These are phyloP conservation scores for Scleromitrula shiraiana DNA, from an alignment of 2,329 filamentous ascomycete genomes.

Conservation along the genomic window DNA sequence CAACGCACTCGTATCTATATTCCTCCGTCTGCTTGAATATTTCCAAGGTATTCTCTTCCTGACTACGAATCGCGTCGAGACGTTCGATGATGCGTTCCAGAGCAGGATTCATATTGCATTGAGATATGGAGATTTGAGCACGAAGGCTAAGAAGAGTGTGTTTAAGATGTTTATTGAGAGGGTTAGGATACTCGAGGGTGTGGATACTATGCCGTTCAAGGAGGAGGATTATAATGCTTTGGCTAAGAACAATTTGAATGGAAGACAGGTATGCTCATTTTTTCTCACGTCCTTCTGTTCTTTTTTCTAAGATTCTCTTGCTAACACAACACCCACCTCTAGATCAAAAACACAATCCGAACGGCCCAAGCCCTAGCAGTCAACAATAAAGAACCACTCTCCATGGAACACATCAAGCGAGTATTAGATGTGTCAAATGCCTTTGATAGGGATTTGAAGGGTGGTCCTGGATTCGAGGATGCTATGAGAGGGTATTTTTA, in stretches of 20 bases:
- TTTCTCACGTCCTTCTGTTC: not conserved
- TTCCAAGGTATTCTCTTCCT: constrained; percentile 87
- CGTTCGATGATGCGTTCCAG: constrained; percentile 87
- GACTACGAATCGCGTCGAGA: constrained; percentile 81
- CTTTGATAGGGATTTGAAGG: constrained; percentile 77
- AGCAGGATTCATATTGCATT: constrained; percentile 80
- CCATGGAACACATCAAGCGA: constrained; percentile 71
- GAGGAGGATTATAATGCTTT: constrained; percentile 61
- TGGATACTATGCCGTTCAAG: constrained; percentile 51
- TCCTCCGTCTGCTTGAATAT: constrained; percentile 79
- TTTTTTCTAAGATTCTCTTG: not conserved
- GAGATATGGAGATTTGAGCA: constrained; percentile 66
- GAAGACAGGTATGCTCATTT: constrained; percentile 46
- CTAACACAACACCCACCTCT: not conserved
- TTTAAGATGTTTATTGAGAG: constrained; percentile 79
- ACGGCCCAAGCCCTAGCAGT: constrained; percentile 77
- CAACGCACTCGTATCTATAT: constrained; percentile 80
- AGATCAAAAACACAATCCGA: constrained; percentile 81
- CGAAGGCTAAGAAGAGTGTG: constrained; percentile 66
- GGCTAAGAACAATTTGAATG: constrained; percentile 61
- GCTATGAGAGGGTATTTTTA: constrained; percentile 71
- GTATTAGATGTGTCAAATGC: constrained; percentile 78
- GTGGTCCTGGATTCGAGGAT: constrained; percentile 71
- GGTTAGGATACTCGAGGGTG: constrained; percentile 56
- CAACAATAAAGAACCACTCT: constrained; percentile 61